Evolutionary conservation across 257 asterid genomes (phyloP), one percentile per base, ranked within the genome.

Genomic region (Leptodermis oblonga): DNA sequence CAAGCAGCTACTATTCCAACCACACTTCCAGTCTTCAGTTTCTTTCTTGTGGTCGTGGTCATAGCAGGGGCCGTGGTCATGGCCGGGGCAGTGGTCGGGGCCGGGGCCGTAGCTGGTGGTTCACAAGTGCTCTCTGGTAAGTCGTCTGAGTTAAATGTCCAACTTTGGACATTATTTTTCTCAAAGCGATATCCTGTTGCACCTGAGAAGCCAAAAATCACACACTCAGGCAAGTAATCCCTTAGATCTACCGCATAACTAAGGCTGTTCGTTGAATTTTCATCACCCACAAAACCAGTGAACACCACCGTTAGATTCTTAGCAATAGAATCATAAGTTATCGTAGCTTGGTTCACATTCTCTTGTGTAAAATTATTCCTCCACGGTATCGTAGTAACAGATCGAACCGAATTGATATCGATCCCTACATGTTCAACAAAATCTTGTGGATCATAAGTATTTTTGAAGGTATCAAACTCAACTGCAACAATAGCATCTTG

Each of bases 201-300:
- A n/a, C 76, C 85, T 4, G 83, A 72, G 69, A 82, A 82, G 64
- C 85, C 83, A 68, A 83, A 11, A 25, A 41, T 65, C 0, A 79
- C 84, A 13, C 42, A 34, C 41, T 79, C 82, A 8, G 87, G 87
- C 77, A 82, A 73, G 64, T 54, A 20, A 0, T 75, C 63, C 41
- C 78, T 70, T n/a, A 80, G 71, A 67, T 74, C 82, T 41, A 81
- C 61, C 60, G 0, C 26, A 14, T 41, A 59, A 58, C 39, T 31
- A 39, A 80, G 66, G 60, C 36, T 69, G 28, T 37, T 41, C 0
- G 3, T 22, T 2, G 0, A 1, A 9, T 33, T 34, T 18, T 14
- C 3, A 26, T 46, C 49, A 28, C 11, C 2, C 2, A 4, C 0
- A 14, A 14, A 17, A 33, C 66, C 68, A 3, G 76, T 74, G 56